These are phyloP conservation scores for Alternaria triticina DNA, from an alignment of 2,329 filamentous ascomycete genomes.

Conservation along the genomic window DNA sequence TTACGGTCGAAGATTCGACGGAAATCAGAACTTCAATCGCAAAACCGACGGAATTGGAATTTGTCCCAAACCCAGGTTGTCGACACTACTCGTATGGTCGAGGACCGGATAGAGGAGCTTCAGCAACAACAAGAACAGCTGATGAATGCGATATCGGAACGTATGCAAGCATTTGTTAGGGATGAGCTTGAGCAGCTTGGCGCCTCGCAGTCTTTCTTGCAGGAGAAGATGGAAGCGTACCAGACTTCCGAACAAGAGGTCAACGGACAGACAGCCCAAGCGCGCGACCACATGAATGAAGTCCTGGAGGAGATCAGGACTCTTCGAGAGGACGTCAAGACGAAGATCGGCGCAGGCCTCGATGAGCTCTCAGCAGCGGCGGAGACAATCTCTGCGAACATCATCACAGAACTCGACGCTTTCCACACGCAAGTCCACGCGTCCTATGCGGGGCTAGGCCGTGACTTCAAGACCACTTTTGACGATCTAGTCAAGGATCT, in stretches of 20 bases:
- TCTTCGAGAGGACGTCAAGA: slow-evolving; percentile 87
- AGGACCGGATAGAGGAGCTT: slow-evolving; percentile 75
- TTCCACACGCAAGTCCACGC: slow-evolving; percentile 83
- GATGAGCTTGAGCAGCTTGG: slow-evolving; percentile 76
- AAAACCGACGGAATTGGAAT: slow-evolving; percentile 81
- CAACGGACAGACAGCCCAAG: slow-evolving; percentile 69
- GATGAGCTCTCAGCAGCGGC: slow-evolving; percentile 83
- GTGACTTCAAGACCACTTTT: slow-evolving; percentile 85
- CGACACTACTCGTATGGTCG: slow-evolving; percentile 77
- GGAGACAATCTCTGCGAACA: slow-evolving; percentile 86
- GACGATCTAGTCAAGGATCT: slow-evolving; percentile 80
- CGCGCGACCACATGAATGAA: slow-evolving; percentile 86
- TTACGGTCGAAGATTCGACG: slow-evolving; percentile 86
- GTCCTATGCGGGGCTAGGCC: slow-evolving; percentile 82
- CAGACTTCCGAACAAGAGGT: slow-evolving; percentile 71
- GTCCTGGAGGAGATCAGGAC: slow-evolving; percentile 90
- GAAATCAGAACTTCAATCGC: slow-evolving; percentile 79
- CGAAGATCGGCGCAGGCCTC: slow-evolving; percentile 81
- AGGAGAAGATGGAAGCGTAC: slow-evolving; percentile 72
- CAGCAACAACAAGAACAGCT: slow-evolving; percentile 74
- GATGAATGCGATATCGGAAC: slow-evolving; percentile 69
- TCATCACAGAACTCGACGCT: slow-evolving; percentile 81
- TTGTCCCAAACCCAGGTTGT: slow-evolving; percentile 76
- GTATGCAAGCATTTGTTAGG: slow-evolving; percentile 78
- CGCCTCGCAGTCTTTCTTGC: slow-evolving; percentile 72